Base-by-base conservation (phyloP, 1,284 basidiomycete species). In the Apiotrichum brassicae region DNA sequence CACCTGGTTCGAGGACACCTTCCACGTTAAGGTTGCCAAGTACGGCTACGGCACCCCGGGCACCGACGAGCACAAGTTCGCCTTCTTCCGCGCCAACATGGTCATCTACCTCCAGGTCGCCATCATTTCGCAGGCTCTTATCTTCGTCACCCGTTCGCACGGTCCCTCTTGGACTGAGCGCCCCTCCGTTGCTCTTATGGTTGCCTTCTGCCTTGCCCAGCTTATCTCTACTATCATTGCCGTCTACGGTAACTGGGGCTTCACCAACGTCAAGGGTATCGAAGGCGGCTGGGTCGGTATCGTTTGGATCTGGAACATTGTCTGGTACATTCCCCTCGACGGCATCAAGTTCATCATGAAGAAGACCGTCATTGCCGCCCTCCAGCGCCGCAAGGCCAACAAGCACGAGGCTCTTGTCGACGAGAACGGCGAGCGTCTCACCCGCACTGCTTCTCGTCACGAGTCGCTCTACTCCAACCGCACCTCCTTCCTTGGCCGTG, bases 131-230 rank as follows among this genome's bases (percentile, higher is more conserved):
- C 93, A 97, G 75, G 93, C 93, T 4, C 79, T 97, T 54, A 95
- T 97, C 79, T 95, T 95, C 78, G 82, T 94, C 73, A 95, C 92
- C 32, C 90, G 92, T 78, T 86, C 92, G 61, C 93, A 97, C 74
- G 81, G 87, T 24, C 94, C 90, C 81, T 97, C 92, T 82, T 97
- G 94, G 82, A 91, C 90, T 86, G 93, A 97, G 77, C 85, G 92
- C 56, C 93, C 92, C 22, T 94, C 92, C 40, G 76, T 80, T 46
- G 93, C 93, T 40, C 81, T 97, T 49, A 79, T 97, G 77, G 75
- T 76, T 59, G 93, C 93, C 35, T 97, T 97, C 82, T 85, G 83
- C 71, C 61, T 97, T 52, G 93, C 93, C 32, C 93, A 97, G 77
- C 81, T 95, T 53, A 79, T 97, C 58, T 90, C 92, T 3, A 90